Evolutionary conservation across 257 asterid genomes (phyloP), one percentile per base, ranked within the genome.

Genomic region (Forsythia viridissima): DNA sequence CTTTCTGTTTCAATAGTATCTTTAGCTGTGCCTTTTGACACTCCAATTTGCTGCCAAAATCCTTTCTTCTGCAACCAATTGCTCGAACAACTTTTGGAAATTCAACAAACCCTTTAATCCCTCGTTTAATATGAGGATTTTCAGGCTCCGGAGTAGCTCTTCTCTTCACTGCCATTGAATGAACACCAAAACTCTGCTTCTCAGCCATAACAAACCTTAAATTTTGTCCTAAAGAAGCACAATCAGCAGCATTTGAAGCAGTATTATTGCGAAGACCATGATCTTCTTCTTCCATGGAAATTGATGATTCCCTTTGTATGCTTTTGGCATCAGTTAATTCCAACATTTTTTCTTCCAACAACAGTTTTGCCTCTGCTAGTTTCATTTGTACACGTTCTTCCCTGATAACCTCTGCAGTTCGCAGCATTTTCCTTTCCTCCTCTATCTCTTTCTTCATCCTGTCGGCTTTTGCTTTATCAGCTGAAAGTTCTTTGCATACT

Each of bases 381-480:
- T 94, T 94, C 98, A 92, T 94, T 52, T 91, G 94, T 30, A 94
- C 91, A 8, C 97, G 85, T 43, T 94, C 98, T 37, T 94, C 98
- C 43, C 98, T 85, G 77, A 94, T 76, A 6, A 91, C 90, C 85
- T 94, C 97, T 0, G 96, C 92, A 21, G 87, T 84, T 1, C 96
- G 90, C 37, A 94, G 69, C 98, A 94, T 94, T 76, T 87, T 88
- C 73, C 97, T 82, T 80, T 94, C 98, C 2, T 91, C 89, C 55
- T 87, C 94, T 34, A 92, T 89, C 15, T 90, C 97, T 39, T 70
- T 87, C 82, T 77, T 86, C 87, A 94, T 83, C 66, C 85, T 75
- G 5, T 40, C 48, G 2, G 87, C 78, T 82, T 89, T 89, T 3
- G 76, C 76, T 59, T 86, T 90, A 11, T 84, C 77, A 0, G 80